Evolutionary conservation across 176 grass and related monocot species (phyloP).

Genomic region (Urochloa ruziziensis): DNA sequence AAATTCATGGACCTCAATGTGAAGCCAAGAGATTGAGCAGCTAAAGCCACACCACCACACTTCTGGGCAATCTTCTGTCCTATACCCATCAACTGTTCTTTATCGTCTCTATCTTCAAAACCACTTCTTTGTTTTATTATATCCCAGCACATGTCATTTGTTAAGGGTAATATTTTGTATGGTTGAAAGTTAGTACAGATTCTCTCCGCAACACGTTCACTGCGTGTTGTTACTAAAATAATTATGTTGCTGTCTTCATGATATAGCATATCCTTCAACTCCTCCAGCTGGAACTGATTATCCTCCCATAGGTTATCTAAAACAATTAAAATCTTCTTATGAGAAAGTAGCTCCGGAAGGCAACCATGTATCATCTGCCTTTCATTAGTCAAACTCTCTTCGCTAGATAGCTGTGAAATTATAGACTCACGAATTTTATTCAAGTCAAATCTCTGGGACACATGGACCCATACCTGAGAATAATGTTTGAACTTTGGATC

Average conservation of each 20-base stretch:
- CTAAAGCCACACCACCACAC: conserved; percentile 1
- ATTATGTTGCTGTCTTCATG: not conserved
- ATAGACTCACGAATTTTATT: not conserved
- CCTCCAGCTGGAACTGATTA: not conserved
- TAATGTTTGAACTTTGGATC: not conserved
- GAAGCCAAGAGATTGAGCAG: conserved; percentile 13
- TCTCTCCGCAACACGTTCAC: not conserved
- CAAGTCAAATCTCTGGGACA: not conserved
- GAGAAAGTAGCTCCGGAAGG: not conserved
- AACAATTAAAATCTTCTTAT: not conserved
- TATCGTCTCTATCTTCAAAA: not conserved
- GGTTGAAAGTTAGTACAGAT: not conserved
- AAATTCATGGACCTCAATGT: not conserved
- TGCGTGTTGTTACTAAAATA: not conserved
- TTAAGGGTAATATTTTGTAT: not conserved
- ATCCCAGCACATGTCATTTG: not conserved
- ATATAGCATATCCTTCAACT: not conserved
- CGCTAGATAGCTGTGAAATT: not conserved
- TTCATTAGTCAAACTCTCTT: not conserved
- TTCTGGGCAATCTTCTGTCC: conserved; percentile 1
- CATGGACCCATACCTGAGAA: not conserved
- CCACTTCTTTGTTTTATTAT: not conserved
- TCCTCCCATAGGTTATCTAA: not conserved
- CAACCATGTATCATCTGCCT: not conserved
- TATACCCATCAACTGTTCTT: not conserved